phyloP scores from a whole-genome alignment of 768 basidiomycete genomes.

The Rhizopogon salebrosus region DNA sequence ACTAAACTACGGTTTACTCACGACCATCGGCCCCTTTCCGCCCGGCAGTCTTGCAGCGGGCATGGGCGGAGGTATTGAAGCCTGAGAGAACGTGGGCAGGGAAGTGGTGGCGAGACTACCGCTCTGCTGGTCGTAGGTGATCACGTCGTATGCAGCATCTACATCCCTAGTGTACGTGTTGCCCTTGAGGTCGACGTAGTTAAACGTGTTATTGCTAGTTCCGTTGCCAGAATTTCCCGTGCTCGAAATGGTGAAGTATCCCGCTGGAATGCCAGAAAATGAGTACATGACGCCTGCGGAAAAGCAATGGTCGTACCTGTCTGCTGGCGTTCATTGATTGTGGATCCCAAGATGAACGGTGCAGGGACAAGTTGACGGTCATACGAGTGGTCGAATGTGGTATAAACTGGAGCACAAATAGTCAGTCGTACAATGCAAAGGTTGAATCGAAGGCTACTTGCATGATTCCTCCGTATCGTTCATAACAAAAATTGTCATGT shows the following conservation, averaged over 20 bases:
- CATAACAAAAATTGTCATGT: conserved; percentile 27
- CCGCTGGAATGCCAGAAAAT: conserved; percentile 28
- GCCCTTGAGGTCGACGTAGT: conserved; percentile 50
- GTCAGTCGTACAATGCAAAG: conserved; percentile 2
- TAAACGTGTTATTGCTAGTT: conserved; percentile 63
- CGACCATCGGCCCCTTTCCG: conserved; percentile 9
- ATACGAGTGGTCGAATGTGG: conserved; percentile 65
- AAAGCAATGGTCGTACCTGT: conserved; percentile 38
- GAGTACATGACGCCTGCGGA: background rate
- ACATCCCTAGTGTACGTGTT: conserved; percentile 63
- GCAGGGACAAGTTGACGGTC: conserved; percentile 50
- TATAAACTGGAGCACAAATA: conserved; percentile 34
- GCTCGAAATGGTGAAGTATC: conserved; percentile 41
- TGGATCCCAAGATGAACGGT: conserved; percentile 54
- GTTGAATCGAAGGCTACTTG: conserved; percentile 1
- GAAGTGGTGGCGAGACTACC: conserved; percentile 38
- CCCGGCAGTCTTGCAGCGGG: conserved; percentile 32
- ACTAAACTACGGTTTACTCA: background rate
- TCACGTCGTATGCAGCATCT: conserved; percentile 53
- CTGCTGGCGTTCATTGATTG: conserved; percentile 53
- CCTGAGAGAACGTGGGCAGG: conserved; percentile 1
- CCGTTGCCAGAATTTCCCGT: conserved; percentile 59
- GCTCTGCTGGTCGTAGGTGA: conserved; percentile 52
- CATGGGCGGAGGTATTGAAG: background rate
- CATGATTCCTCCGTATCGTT: conserved; percentile 22